phyloP scores from a whole-genome alignment of 1,139 yeast species.

The Groenewaldozyma auringiensis region DNA sequence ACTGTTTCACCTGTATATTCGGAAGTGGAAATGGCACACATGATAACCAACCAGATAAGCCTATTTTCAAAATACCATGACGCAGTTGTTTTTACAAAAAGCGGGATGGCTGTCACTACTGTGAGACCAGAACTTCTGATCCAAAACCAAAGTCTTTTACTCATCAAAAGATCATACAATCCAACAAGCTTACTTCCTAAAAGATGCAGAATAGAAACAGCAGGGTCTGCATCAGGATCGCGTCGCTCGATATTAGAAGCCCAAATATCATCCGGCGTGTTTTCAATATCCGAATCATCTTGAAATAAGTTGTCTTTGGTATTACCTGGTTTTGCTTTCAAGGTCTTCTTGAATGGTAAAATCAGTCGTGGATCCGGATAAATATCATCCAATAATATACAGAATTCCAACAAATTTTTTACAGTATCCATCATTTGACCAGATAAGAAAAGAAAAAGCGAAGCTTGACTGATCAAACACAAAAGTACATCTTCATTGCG shows the following conservation, averaged over 20 bases:
- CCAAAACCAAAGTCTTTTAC: constrained; percentile 20
- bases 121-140: constrained; percentile 24
- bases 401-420: constrained; percentile 8
- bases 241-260: constrained; percentile 17
- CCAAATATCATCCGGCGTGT: constrained; percentile 9
- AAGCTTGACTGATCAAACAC: constrained; percentile 14
- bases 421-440: constrained; percentile 7
- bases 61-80: constrained; percentile 25
- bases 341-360: constrained; percentile 14
- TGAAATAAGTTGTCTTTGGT: constrained; percentile 6
- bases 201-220: constrained; percentile 25
- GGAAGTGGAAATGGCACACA: constrained; percentile 27
- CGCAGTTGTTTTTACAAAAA: constrained; percentile 24
- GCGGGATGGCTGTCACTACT: constrained; percentile 23
- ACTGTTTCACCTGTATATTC: constrained; percentile 31
- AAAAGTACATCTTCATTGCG: constrained; percentile 9
- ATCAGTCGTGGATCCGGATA: constrained; percentile 17
- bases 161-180: constrained; percentile 12
- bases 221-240: constrained; percentile 31
- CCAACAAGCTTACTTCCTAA: constrained; percentile 19
- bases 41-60: constrained; percentile 30
- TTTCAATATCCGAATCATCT: constrained; percentile 9
- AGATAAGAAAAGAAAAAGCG: constrained; percentile 17
- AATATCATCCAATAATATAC: constrained; percentile 14
- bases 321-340: constrained; percentile 5